Evolutionary conservation across 163 green algal species (phyloP).

Genomic region (Smithsoniella earleae): DNA sequence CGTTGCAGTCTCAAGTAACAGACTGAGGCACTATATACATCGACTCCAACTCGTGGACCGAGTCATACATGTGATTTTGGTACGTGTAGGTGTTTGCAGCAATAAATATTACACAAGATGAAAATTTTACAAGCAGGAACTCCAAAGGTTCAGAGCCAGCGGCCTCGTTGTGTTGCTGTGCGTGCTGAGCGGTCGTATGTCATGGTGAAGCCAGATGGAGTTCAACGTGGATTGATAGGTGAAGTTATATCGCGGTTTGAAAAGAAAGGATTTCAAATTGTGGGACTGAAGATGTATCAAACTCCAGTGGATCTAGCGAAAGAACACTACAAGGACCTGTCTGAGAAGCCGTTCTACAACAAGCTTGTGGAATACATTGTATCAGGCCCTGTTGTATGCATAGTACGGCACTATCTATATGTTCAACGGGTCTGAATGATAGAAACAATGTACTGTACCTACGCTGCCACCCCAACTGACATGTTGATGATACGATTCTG

Average conservation of each 20-base stretch:
- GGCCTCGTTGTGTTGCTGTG: neutral
- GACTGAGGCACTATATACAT: neutral
- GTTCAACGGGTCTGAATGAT: too few relatives aligned
- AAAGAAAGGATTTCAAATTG: constrained; percentile 89
- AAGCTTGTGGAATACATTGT: constrained; percentile 93
- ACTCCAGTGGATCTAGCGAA: constrained; percentile 74
- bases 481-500: too few relatives aligned
- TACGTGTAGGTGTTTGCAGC: neutral
- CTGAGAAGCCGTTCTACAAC: constrained; percentile 84
- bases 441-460: too few relatives aligned
- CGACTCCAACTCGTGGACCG: neutral
- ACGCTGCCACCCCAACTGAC: too few relatives aligned
- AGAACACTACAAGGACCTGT: constrained; percentile 95
- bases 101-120: neutral
- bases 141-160: neutral
- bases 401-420: constrained; percentile 69
- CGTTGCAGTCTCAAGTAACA: neutral
- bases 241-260: constrained; percentile 95
- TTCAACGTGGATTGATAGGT: constrained; percentile 89
- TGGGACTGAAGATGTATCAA: constrained; percentile 82
- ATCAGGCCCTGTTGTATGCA: constrained; percentile 85
- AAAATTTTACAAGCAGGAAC: neutral
- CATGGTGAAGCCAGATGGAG: constrained; percentile 82
- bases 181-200: constrained; percentile 48
- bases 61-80: neutral